Conservation (phyloP, 1,284 basidiomycete genomes). For the Pseudozyma sp. region DNA sequence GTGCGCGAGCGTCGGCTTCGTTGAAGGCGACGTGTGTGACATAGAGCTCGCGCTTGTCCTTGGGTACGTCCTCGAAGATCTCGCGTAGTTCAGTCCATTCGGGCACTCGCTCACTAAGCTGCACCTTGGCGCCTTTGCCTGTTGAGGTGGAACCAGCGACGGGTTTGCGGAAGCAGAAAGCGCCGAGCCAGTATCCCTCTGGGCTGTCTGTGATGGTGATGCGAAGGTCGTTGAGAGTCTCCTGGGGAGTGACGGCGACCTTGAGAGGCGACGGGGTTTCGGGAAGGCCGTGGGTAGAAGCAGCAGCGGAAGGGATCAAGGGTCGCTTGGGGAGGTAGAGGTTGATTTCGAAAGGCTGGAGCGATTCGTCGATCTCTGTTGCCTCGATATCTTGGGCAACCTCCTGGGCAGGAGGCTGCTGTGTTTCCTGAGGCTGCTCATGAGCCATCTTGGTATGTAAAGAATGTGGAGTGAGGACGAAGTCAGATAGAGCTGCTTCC, state of each 20-base stretch:
- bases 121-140: slow-evolving; percentile 38
- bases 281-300: slow-evolving; percentile 57
- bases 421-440: slow-evolving; percentile 15
- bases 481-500: background rate
- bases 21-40: slow-evolving; percentile 71
- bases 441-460: slow-evolving; percentile 20
- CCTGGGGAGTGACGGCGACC: slow-evolving; percentile 64
- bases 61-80: slow-evolving; percentile 60
- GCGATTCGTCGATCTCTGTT: slow-evolving; percentile 41
- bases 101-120: slow-evolving; percentile 52
- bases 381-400: slow-evolving; percentile 18
- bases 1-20: slow-evolving; percentile 71
- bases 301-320: slow-evolving; percentile 58
- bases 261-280: slow-evolving; percentile 64
- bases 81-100: slow-evolving; percentile 66
- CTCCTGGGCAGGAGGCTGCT: slow-evolving; percentile 6
- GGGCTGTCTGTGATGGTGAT: slow-evolving; percentile 66
- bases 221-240: slow-evolving; percentile 67
- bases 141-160: slow-evolving; percentile 10
- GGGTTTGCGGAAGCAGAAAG: slow-evolving; percentile 64
- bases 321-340: slow-evolving; percentile 65
- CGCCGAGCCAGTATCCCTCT: slow-evolving; percentile 68
- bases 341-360: slow-evolving; percentile 64
- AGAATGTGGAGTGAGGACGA: background rate
- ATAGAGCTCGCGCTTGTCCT: slow-evolving; percentile 57